Evolutionary conservation across 495 filamentous ascomycete genomes (phyloP), one percentile per base, ranked within the genome.

Genomic region (Gamarada debralockiae): DNA sequence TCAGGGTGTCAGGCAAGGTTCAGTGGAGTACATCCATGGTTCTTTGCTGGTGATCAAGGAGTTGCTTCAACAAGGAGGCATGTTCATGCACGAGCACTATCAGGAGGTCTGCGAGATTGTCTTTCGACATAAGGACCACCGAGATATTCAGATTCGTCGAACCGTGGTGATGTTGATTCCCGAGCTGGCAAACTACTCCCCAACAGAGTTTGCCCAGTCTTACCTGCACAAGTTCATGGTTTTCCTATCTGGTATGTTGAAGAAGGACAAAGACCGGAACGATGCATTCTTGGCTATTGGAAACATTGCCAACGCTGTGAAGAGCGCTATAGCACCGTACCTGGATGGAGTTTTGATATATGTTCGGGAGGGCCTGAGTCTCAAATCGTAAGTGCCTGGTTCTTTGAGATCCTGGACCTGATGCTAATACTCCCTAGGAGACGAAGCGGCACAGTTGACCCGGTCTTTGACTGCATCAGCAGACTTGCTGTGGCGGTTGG

Each of bases 201-300:
- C 93, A 0, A 74, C 81, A 47, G 88, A 95, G 27, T 99, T 99
- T 64, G 82, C 82, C 27, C 76, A 78, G 43, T 79, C 74, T 10
- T 95, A 95, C 61, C 78, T 99, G 4, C 91, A 96, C 68, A 85
- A 89, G 61, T 97, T 95, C 73, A 99, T 99, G 95, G 78, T 95
- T 9, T 92, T 96, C 60, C 80, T 99, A 8, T 91, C 95, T 60
- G 82, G 82, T 25, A 92, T 97, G 71, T 80, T 99, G n/a, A 96
- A 96, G 71, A 90, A 91, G 65, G 88, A 95, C 44, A 92, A 90
- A 65, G 92, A 97, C 55, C 78, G 92, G 14, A 93, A 93, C 64
- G 80, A 90, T 36, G 92, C 93, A 15, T 97, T 97, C 59, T 79
- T 95, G 40, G 93, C 93, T 10, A 95, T 99, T 59, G 93, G 93